Base-by-base conservation (phyloP, 2,329 filamentous ascomycete genomes). In the Botrytis sinoallii region DNA sequence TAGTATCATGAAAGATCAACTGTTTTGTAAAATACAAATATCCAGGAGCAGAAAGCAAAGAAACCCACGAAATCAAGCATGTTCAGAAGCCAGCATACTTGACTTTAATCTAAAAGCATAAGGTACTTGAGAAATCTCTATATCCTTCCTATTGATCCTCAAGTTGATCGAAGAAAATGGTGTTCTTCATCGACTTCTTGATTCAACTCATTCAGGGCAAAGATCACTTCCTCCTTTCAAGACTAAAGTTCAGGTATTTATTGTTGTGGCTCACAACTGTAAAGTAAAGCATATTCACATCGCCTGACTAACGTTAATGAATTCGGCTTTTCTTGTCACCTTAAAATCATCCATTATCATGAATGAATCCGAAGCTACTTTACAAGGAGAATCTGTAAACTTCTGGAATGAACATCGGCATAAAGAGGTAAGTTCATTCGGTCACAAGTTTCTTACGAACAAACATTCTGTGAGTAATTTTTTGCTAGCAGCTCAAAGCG, bases 71-170 rank as follows among this genome's bases (percentile, higher is more conserved):
- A 4, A 61, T n/a, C 6, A 40, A 9, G 22, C 3, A 18, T 32
- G 2, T 60, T 25, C 20, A 60, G 20, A 22, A 38, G 32, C 59
- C 1, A 25, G 4, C 20, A 20, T 32, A 4, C 3, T 25, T 25
- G 20, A 16, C 22, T 60, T 14, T 32, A 32, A 32, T 32, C 32
- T 32, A 32, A 32, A 7, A 38, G 18, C 35, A n/a, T 20, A 9
- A 1, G 5, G 2, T 14, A n/a, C n/a, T 4, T 16, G 0, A 0
- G 18, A n/a, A 14, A 2, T n/a, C 59, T 2, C 14, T 25, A 1
- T 25, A 2, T 8, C 12, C 12, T n/a, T 38, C 2, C 22, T 18
- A 6, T n/a, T 40, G 6, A n/a, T 7, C 22, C 14, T 63, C 16
- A 1, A 18, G 7, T 10, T 29, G 14, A 63, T 61, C 22, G 9